These are phyloP conservation scores for Fusarium coffeatum DNA, from an alignment of 2,329 filamentous ascomycete genomes.

Conservation along the genomic window DNA sequence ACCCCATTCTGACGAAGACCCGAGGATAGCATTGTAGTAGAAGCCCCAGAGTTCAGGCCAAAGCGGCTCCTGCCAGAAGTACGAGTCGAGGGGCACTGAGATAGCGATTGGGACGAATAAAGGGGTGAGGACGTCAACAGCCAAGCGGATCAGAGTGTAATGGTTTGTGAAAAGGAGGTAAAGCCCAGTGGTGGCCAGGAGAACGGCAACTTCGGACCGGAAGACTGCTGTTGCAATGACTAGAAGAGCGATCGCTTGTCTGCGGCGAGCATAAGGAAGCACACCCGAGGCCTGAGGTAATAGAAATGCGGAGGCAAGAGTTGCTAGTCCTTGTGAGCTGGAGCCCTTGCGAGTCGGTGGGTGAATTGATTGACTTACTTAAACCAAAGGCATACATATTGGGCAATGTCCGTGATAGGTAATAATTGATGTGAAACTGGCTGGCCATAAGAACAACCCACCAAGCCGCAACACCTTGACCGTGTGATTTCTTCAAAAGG, in stretches of 20 bases:
- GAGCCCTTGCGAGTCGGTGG: not conserved
- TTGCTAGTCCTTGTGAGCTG: conserved; percentile 61
- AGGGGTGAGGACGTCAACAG: conserved; percentile 74
- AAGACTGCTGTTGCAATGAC: conserved; percentile 87
- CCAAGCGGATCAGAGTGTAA: conserved; percentile 66
- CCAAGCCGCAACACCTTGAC: conserved; percentile 77
- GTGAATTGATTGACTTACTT: conserved; percentile 65
- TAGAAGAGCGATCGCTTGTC: conserved; percentile 77
- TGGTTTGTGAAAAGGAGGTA: conserved; percentile 70
- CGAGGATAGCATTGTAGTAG: conserved; percentile 88
- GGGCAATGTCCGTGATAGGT: conserved; percentile 89
- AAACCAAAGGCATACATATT: conserved; percentile 97
- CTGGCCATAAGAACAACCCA: conserved; percentile 80
- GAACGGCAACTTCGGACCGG: conserved; percentile 86
- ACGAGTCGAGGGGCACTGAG: conserved; percentile 85
- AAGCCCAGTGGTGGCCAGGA: conserved; percentile 75
- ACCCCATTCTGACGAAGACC: conserved; percentile 88
- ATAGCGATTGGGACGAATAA: conserved; percentile 73
- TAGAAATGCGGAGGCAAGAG: conserved; percentile 68
- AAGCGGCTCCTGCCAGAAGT: conserved; percentile 88
- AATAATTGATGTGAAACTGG: conserved; percentile 95
- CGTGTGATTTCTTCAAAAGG: conserved; percentile 75
- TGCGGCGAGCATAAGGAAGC: conserved; percentile 59
- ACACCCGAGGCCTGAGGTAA: conserved; percentile 51
- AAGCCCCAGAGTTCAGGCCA: conserved; percentile 95